A percentile compares a stretch with the other conserved stretches of the same genome.
Evolutionary conservation across 345 rosid genomes (phyloP).

Genomic region (Eucalyptus albens): DNA sequence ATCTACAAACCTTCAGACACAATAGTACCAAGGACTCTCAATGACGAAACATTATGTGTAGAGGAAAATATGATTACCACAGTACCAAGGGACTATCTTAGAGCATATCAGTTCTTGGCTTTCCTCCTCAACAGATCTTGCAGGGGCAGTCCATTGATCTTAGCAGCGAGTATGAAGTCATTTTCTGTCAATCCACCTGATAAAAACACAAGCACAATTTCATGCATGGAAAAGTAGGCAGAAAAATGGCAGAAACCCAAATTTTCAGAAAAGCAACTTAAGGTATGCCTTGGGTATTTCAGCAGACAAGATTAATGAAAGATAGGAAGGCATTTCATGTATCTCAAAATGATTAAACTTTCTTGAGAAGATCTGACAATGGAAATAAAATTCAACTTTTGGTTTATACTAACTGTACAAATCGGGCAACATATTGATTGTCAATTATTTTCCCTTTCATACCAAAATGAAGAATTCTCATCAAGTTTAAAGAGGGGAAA

Average conservation of each 20-base stretch:
- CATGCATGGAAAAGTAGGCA: background rate
- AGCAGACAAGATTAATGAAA: background rate
- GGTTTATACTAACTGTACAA: background rate
- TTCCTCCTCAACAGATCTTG: conserved; percentile 46
- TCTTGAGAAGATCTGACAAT: background rate
- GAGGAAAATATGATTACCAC: background rate
- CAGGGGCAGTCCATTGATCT: conserved; percentile 54
- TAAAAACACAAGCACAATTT: background rate
- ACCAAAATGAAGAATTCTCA: background rate
- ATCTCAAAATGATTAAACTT: background rate
- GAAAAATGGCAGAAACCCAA: background rate
- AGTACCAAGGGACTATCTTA: background rate
- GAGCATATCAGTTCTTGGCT: background rate
- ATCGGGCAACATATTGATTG: background rate
- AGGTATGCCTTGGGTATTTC: background rate
- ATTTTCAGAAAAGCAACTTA: background rate
- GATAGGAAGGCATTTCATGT: background rate
- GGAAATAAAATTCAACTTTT: background rate
- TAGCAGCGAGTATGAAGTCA: conserved; percentile 90
- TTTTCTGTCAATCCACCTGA: conserved; percentile 81
- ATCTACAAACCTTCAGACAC: background rate
- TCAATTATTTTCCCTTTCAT: background rate
- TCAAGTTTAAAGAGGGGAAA: background rate
- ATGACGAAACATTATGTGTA: background rate
- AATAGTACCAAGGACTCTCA: background rate